phyloP scores from a whole-genome alignment of 1,284 basidiomycete species.

The Puccinia hordei region DNA sequence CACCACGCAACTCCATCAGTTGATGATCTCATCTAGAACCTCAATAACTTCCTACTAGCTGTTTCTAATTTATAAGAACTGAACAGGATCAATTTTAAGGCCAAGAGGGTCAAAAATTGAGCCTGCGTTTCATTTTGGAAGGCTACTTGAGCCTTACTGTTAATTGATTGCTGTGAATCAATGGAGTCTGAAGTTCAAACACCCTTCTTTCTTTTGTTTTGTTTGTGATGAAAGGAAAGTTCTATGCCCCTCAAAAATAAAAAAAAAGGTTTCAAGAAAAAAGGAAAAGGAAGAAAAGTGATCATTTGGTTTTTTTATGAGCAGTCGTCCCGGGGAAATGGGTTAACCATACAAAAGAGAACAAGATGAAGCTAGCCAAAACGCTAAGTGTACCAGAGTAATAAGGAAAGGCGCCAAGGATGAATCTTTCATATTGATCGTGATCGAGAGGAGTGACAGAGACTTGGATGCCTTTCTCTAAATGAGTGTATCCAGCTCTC shows the following conservation, averaged over 20 bases:
- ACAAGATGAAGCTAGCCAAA: conserved; percentile 31
- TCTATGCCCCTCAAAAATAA: not conserved
- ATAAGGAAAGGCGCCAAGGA: conserved; percentile 92
- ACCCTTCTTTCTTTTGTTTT: too few species aligned
- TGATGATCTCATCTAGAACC: too few species aligned
- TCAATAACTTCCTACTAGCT: too few species aligned
- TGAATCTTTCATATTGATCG: conserved; percentile 90
- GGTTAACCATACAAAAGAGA: conserved; percentile 41
- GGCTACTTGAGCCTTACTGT: too few species aligned
- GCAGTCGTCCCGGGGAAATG: conserved; percentile 30
- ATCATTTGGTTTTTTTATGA: conserved; percentile 36
- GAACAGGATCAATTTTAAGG: too few species aligned
- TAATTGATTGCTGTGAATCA: too few species aligned
- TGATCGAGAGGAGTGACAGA: conserved; percentile 90
- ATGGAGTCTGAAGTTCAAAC: too few species aligned
- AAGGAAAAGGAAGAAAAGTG: not conserved
- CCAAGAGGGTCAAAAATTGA: too few species aligned
- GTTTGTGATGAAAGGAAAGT: not conserved
- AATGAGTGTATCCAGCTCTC: conserved; percentile 65
- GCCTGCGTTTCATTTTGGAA: too few species aligned
- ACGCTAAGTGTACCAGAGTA: conserved; percentile 70
- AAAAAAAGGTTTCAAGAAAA: not conserved
- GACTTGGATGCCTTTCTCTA: conserved; percentile 73
- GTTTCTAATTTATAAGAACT: too few species aligned
- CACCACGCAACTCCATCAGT: too few species aligned